Conservation (phyloP, 805 yeast genomes). For the Kodamaea lidongshanica region DNA sequence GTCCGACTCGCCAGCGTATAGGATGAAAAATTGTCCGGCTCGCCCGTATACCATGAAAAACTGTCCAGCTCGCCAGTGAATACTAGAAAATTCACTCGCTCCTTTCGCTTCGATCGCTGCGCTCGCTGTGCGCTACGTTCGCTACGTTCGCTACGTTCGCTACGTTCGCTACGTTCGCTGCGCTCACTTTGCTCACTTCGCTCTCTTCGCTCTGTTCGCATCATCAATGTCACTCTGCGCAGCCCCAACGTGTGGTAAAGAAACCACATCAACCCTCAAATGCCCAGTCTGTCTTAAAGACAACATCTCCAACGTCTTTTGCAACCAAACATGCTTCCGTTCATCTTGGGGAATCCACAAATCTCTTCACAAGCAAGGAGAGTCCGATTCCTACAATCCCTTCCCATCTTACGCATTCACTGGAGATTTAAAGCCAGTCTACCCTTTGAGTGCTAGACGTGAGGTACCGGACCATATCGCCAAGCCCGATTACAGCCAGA, state of each 20-base stretch:
- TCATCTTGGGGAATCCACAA: constrained; percentile 69
- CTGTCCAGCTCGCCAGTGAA: too few relatives aligned
- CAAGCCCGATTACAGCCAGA: constrained; percentile 75
- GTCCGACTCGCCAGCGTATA: too few relatives aligned
- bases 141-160: too few relatives aligned
- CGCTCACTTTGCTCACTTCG: too few relatives aligned
- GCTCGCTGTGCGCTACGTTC: too few relatives aligned
- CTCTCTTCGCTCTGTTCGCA: too few relatives aligned
- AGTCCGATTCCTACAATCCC: constrained; percentile 67
- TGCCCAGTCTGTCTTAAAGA: constrained; percentile 89
- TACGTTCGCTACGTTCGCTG: too few relatives aligned
- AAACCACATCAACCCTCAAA: constrained; percentile 66
- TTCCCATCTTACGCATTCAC: constrained; percentile 73
- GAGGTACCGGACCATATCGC: constrained; percentile 64
- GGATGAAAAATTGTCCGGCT: too few relatives aligned
- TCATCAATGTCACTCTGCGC: constrained; percentile 41
- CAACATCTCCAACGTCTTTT: constrained; percentile 58
- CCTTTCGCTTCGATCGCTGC: too few relatives aligned
- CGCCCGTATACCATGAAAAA: too few relatives aligned
- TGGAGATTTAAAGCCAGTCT: constrained; percentile 69
- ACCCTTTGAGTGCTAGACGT: constrained; percentile 75
- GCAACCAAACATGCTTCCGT: constrained; percentile 80
- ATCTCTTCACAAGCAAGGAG: constrained; percentile 55
- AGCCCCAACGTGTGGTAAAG: constrained; percentile 81
- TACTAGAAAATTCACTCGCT: too few relatives aligned